Base-by-base conservation (phyloP, 2,329 filamentous ascomycete species). In the Xylariaceae sp. region DNA sequence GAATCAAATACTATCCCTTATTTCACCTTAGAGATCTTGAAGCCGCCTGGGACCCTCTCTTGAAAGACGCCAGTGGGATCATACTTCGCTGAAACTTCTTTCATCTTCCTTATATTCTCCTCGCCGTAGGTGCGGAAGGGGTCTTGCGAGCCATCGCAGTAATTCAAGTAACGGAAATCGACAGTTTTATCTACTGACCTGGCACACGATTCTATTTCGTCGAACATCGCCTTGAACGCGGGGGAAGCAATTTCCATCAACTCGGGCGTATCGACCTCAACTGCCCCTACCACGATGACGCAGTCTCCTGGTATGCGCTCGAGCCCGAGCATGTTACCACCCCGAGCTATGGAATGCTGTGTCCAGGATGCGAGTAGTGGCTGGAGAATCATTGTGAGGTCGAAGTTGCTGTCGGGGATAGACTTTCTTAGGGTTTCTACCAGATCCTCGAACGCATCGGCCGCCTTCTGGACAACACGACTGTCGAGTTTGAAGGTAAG, bases 401-500 rank as follows among this genome's bases (percentile, higher is more conserved):
- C 37, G 41, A 65, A 63, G 23, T 59, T 51, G 14, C 46, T 48
- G 20, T 57, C 51, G 16, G 56, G 54, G 14, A 62, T 54, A 9
- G 40, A 26, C n/a, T 40, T 44, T 44, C 48, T 59, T 21, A 63
- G 21, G 18, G 57, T 44, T 44, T 53, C 55, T 16, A 59, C 45
- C 18, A 63, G n/a, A 3, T 2, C 20, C 20, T 60, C 54, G 40
- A 48, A 57, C 23, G 43, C 50, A 2, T 50, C 53, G 20, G 48
- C 48, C 6, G 54, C 48, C 29, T 55, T 62, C 6, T 57, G 44
- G 12, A 61, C 41, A n/a, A 64, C 23, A n/a, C 59, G 57, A 18
- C 20, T n/a, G 40, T 64, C 63, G 29, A 59, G 49, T 20, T 64
- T 59, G 56, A 64, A 62, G 21, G 61, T 63, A 5, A 56, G 29